Evolutionary conservation across 1,284 basidiomycete species (phyloP).

Genomic region (Moniliella sp.): DNA sequence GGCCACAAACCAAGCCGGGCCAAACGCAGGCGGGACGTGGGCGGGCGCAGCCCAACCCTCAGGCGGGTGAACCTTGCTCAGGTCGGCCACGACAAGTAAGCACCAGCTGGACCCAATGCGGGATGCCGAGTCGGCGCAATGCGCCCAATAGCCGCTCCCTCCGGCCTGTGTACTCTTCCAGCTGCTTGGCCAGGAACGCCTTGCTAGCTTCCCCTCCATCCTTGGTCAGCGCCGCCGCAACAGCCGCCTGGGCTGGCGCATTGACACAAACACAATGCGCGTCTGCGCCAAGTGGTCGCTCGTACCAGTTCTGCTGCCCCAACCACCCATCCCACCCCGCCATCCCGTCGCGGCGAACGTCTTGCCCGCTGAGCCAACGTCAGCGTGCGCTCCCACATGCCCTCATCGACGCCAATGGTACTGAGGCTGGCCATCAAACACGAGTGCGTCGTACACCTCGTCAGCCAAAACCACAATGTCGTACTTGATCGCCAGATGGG

Average conservation of each 20-base stretch:
- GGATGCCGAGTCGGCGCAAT: no score
- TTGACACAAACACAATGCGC: neutral
- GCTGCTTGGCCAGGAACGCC: no score
- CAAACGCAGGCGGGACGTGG: constrained; percentile 69
- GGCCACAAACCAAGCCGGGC: constrained; percentile 38
- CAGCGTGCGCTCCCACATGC: constrained; percentile 91
- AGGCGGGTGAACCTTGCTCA: constrained; percentile 58
- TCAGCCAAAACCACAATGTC: constrained; percentile 82
- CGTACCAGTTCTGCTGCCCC: neutral
- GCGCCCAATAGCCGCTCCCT: no score
- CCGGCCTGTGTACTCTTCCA: no score
- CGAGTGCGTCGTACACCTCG: constrained; percentile 78
- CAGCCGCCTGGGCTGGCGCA: no score
- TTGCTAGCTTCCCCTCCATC: no score
- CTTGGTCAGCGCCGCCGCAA: no score
- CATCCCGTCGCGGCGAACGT: neutral
- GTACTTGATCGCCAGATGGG: constrained; percentile 66
- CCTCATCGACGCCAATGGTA: constrained; percentile 50
- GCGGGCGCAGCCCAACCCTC: constrained; percentile 54
- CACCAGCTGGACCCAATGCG: constrained; percentile 21
- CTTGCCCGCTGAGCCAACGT: no score
- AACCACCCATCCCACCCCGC: constrained; percentile 13
- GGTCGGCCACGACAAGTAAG: constrained; percentile 43
- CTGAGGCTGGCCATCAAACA: constrained; percentile 70
- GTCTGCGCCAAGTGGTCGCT: neutral